Percentiles rank a stretch among this genome's conserved stretches.
Evolutionary conservation across 495 filamentous ascomycete species (phyloP).

Genomic region (Hyaloscypha hepaticicola): DNA sequence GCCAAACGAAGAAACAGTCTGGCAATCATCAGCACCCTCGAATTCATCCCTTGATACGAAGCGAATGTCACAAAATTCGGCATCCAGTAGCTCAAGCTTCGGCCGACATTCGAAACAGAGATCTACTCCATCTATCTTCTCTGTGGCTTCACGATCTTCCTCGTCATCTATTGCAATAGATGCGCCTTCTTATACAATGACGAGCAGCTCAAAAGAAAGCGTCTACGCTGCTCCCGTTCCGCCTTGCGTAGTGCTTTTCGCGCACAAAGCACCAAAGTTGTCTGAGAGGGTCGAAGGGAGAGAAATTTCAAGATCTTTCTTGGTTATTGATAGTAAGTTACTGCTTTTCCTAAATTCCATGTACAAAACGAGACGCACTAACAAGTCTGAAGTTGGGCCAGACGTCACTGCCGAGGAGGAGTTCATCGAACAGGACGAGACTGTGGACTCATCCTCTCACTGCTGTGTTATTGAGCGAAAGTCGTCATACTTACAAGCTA

Average conservation of each 20-base stretch:
- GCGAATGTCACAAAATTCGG: background rate
- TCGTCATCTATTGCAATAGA: constrained; percentile 13
- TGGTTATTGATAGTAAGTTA: constrained; percentile 11
- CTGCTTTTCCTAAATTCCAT: background rate
- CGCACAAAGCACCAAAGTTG: constrained; percentile 8
- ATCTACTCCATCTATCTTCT: constrained; percentile 9
- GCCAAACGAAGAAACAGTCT: background rate
- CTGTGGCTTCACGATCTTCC: background rate
- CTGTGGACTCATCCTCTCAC: background rate
- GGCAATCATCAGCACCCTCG: background rate
- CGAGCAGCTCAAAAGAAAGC: background rate
- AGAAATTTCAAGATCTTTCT: constrained; percentile 4
- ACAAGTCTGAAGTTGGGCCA: constrained; percentile 8
- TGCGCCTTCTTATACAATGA: background rate
- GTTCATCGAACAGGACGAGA: background rate
- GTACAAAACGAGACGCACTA: background rate
- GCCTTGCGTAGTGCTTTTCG: constrained; percentile 12
- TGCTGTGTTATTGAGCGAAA: constrained; percentile 10
- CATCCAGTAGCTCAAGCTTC: background rate
- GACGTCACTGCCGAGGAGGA: constrained; percentile 6
- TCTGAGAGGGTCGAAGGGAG: background rate
- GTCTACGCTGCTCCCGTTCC: background rate
- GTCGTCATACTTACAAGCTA: constrained; percentile 1
- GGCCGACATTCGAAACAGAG: background rate
- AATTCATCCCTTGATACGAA: background rate